Percentiles rank a stretch among this genome's conserved stretches.
These are phyloP conservation scores for Pseudoscleropodium purum DNA, from an alignment of 225 moss, liverwort and hornwort species.

Conservation along the genomic window DNA sequence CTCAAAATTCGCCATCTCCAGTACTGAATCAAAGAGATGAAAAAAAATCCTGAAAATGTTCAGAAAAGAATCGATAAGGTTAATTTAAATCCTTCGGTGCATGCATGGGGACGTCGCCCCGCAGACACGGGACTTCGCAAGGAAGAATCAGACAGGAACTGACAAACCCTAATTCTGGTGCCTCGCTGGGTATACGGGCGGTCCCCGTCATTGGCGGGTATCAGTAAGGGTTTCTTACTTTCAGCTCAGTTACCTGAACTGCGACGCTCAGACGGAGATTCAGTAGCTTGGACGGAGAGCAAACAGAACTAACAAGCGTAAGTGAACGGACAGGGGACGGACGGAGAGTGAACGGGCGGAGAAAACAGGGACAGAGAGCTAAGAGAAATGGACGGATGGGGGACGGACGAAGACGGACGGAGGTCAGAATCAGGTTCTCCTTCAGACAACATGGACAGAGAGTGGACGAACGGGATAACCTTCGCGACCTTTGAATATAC, in stretches of 20 bases:
- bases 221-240: neutral
- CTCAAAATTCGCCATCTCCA: neutral
- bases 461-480: neutral
- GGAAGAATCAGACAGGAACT: neutral
- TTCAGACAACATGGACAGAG: neutral
- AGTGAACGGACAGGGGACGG: neutral
- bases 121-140: neutral
- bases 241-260: neutral
- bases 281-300: neutral
- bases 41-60: neutral
- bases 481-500: neutral
- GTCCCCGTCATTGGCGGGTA: neutral
- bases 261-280: neutral
- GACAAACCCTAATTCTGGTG: neutral
- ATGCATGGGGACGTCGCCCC: neutral
- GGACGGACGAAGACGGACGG: neutral
- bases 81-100: neutral
- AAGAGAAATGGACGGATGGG: neutral
- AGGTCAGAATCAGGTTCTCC: neutral
- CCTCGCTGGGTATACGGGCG: neutral
- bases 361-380: neutral
- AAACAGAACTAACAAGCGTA: neutral
- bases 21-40: neutral
- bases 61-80: neutral
- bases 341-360: neutral